phyloP scores from a whole-genome alignment of 805 yeast species.

The Starmerella stigmatis region DNA sequence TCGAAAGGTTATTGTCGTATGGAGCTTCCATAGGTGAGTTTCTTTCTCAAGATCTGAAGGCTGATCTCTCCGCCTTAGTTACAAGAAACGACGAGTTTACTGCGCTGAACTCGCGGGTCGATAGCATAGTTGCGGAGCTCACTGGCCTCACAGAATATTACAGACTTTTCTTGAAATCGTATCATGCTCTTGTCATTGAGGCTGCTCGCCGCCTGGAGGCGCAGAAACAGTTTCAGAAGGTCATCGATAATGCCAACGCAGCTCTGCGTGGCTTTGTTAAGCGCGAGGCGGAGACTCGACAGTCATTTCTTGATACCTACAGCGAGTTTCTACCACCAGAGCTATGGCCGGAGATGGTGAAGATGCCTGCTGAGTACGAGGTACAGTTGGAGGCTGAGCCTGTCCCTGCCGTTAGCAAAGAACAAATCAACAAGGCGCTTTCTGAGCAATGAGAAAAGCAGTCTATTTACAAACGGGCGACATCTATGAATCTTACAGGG shows the following conservation, averaged over 20 bases:
- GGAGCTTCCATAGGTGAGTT: slow-evolving; percentile 21
- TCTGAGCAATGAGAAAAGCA: neutral
- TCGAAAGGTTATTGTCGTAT: slow-evolving; percentile 20
- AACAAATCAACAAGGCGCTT: neutral
- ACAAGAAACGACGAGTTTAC: slow-evolving; percentile 20
- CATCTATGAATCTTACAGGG: neutral
- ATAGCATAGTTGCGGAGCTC: slow-evolving; percentile 30
- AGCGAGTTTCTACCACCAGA: slow-evolving; percentile 51
- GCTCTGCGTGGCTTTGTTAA: slow-evolving; percentile 34
- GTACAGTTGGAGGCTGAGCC: slow-evolving; percentile 17
- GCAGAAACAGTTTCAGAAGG: slow-evolving; percentile 34
- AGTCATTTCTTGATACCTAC: slow-evolving; percentile 37
- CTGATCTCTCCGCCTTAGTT: slow-evolving; percentile 22
- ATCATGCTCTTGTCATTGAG: slow-evolving; percentile 44
- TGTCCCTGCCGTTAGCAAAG: slow-evolving; percentile 21
- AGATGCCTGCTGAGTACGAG: slow-evolving; percentile 27
- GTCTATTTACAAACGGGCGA: neutral
- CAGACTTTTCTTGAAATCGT: slow-evolving; percentile 41
- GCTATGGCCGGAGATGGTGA: slow-evolving; percentile 40
- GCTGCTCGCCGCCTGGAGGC: slow-evolving; percentile 40
- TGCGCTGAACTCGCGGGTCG: slow-evolving; percentile 19
- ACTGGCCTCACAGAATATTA: slow-evolving; percentile 41
- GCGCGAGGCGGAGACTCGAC: slow-evolving; percentile 38
- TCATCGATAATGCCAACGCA: slow-evolving; percentile 36
- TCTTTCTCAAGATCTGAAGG: slow-evolving; percentile 16